Conservation (phyloP, 306 rosid genomes). For the Fragaria ananassa region DNA sequence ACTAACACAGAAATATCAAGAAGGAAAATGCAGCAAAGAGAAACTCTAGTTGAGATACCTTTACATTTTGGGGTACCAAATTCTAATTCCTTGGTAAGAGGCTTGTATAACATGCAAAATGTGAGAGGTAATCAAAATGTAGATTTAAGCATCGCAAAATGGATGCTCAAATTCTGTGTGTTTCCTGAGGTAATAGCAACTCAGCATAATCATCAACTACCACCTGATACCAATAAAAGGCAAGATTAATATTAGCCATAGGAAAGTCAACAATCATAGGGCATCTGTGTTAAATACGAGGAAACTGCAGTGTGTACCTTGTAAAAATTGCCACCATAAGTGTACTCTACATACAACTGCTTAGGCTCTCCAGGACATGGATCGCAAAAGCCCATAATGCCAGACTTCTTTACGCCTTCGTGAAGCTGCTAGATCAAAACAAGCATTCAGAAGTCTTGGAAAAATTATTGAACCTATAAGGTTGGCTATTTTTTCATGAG, state of each 20-base stretch:
- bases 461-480: not conserved
- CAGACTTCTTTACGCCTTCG: constrained; percentile 86
- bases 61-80: not conserved
- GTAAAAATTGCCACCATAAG: constrained; percentile 46
- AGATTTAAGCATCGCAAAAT: constrained; percentile 7
- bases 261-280: not conserved
- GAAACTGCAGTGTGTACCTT: constrained; percentile 46
- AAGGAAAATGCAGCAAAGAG: not conserved
- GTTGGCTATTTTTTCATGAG: not conserved
- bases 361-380: constrained; percentile 86
- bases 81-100: constrained; percentile 20
- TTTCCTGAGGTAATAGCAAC: constrained; percentile 59
- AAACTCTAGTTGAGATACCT: constrained; percentile 17
- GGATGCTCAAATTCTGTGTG: constrained; percentile 47
- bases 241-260: constrained; percentile 9
- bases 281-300: not conserved
- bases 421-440: constrained; percentile 66
- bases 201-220: constrained; percentile 68
- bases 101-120: constrained; percentile 37
- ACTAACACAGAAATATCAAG: no score
- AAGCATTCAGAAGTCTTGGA: not conserved
- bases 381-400: constrained; percentile 94
- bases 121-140: constrained; percentile 35
- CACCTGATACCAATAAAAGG: constrained; percentile 43
- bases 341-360: constrained; percentile 69